These are phyloP conservation scores for Entrophospora sp. DNA, from an alignment of 192 early-diverging fungal genomes.

Conservation along the genomic window DNA sequence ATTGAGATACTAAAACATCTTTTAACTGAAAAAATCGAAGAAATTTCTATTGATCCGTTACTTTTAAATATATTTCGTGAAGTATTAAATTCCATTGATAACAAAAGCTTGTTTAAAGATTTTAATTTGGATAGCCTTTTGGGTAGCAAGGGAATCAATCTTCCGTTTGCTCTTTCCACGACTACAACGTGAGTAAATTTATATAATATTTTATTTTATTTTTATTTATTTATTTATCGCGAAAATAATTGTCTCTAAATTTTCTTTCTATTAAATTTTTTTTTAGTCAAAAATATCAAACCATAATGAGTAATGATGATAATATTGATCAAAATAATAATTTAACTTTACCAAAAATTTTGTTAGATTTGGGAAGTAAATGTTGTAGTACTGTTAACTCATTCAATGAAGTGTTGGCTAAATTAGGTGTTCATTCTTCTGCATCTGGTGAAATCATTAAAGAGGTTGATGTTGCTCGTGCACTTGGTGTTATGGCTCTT, in stretches of 20 bases:
- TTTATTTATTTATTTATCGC: background rate
- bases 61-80: slow-evolving; percentile 33
- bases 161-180: no score
- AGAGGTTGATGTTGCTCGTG: slow-evolving; percentile 50
- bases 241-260: no score
- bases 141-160: slow-evolving; percentile 27
- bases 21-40: slow-evolving; percentile 31
- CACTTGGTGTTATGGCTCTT: slow-evolving; percentile 55
- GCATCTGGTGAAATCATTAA: slow-evolving; percentile 24
- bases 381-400: slow-evolving; percentile 34
- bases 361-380: slow-evolving; percentile 44
- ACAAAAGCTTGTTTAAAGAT: slow-evolving; percentile 34
- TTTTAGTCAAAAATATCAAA: background rate
- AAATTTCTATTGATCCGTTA: slow-evolving; percentile 26
- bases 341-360: slow-evolving; percentile 31
- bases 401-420: slow-evolving; percentile 34
- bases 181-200: no score
- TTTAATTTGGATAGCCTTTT: slow-evolving; percentile 35
- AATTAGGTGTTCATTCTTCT: slow-evolving; percentile 23
- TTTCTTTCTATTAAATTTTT: no score
- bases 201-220: slow-evolving; percentile 6
- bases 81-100: slow-evolving; percentile 35
- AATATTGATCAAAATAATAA: no score
- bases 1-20: no score
- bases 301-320: slow-evolving; percentile 20